Evolutionary conservation across 108 stramenopile species (phyloP).

Genomic region (Nitzschia sp.): DNA sequence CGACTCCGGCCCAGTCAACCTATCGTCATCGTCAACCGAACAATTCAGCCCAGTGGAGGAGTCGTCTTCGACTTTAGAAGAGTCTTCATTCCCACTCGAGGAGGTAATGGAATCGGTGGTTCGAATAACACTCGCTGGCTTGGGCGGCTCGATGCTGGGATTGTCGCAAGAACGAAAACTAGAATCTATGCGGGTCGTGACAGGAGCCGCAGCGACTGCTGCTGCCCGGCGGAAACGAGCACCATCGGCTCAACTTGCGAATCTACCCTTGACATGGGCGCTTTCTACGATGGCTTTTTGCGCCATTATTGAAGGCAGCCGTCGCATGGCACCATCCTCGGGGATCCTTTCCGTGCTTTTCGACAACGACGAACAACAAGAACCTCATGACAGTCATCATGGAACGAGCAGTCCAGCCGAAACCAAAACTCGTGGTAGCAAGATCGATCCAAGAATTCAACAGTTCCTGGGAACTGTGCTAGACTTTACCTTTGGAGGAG

Average conservation of each 20-base stretch:
- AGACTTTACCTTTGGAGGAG: constrained; percentile 34
- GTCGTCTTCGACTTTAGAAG: too few relatives aligned
- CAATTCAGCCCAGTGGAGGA: too few relatives aligned
- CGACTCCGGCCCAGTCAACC: too few relatives aligned
- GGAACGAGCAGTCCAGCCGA: too few relatives aligned
- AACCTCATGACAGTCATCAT: too few relatives aligned
- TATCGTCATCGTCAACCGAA: too few relatives aligned
- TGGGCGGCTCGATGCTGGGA: constrained; percentile 69
- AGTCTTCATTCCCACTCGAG: constrained; percentile 28
- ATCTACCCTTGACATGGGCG: constrained; percentile 27
- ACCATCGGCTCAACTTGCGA: constrained; percentile 1
- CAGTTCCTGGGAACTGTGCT: constrained; percentile 9
- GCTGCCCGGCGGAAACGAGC: constrained; percentile 35
- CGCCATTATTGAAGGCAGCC: constrained; percentile 25
- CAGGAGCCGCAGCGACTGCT: constrained; percentile 29
- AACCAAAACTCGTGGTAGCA: background rate
- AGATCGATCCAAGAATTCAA: background rate
- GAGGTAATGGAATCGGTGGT: constrained; percentile 53
- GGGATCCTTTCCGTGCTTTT: background rate
- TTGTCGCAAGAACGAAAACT: constrained; percentile 56
- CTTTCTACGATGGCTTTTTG: constrained; percentile 36
- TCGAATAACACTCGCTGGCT: constrained; percentile 60
- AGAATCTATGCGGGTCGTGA: constrained; percentile 29
- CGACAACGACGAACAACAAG: background rate
- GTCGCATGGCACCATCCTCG: constrained; percentile 23